Evolutionary conservation across 371 early-diverging fungal species (phyloP).

Genomic region (Apophysomyces sp.): DNA sequence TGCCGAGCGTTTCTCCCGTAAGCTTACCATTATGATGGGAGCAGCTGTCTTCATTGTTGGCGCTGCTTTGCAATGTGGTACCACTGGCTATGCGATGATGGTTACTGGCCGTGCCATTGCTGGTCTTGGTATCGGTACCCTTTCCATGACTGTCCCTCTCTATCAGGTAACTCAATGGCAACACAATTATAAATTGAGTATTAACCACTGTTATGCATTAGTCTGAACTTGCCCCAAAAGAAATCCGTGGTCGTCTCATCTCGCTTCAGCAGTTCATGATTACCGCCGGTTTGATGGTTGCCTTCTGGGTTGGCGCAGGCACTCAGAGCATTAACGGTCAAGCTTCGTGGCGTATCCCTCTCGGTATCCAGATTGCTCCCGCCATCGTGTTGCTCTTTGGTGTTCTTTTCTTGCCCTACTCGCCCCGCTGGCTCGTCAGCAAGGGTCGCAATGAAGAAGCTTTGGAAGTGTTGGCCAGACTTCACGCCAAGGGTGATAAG

Average conservation of each 20-base stretch:
- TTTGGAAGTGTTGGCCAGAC: conserved; percentile 67
- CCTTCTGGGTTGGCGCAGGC: conserved; percentile 49
- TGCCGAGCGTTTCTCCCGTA: conserved; percentile 42
- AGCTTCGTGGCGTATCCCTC: conserved; percentile 50
- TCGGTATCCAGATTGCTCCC: conserved; percentile 51
- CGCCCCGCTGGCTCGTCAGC: conserved; percentile 72
- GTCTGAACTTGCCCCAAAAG: conserved; percentile 61
- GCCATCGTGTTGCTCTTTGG: conserved; percentile 47
- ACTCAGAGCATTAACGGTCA: conserved; percentile 24
- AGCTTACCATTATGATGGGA: conserved; percentile 35
- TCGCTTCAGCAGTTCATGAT: conserved; percentile 49
- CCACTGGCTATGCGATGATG: conserved; percentile 53
- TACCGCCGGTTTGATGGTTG: conserved; percentile 49
- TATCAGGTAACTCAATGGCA: conserved; percentile 33
- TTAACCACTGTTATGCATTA: conserved; percentile 54
- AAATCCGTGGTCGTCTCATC: conserved; percentile 52
- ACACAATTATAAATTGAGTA: background rate
- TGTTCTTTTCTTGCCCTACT: conserved; percentile 56
- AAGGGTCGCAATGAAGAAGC: conserved; percentile 79
- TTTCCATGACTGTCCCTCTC: conserved; percentile 63
- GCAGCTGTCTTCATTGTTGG: conserved; percentile 37
- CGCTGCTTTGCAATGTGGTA: conserved; percentile 54
- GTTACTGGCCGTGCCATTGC: conserved; percentile 68
- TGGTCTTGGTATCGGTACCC: conserved; percentile 80
- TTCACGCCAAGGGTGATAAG: conserved; percentile 63